Evolutionary conservation across 2,329 filamentous ascomycete genomes (phyloP), one percentile per base, ranked within the genome.

Genomic region (Sarocladium strictum): DNA sequence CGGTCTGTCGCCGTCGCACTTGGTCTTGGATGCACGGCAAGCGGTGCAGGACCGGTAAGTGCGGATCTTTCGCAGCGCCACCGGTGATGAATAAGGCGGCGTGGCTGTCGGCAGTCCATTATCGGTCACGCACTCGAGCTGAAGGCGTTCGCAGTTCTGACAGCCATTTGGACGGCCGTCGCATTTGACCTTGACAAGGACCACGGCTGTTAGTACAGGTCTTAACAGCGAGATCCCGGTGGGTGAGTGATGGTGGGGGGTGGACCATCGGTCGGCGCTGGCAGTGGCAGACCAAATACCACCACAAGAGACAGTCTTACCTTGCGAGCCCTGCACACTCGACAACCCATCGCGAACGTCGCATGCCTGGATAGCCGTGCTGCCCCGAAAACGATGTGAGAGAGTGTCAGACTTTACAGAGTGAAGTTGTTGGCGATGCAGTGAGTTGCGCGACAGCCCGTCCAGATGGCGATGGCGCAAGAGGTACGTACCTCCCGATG

Each of bases 111-210:
- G 24, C 12, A 47, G 59, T 24, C 67, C 68, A 29, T 69, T 67
- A 53, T 71, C 68, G 53, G 65, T 67, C 53, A 71, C 68, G 57
- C 70, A 72, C 55, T 71, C 69, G 51, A 72, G 68, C 61, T 72
- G 69, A 50, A 72, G 69, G 38, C 70, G 69, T 61, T 72, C 70
- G 58, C 70, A 72, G 60, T 72, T 72, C 61, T 69, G 69, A 61
- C 70, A 72, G 59, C 70, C 70, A 60, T 71, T 65, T 37, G 69
- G 69, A n/a, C 70, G 66, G 47, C 69, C 70, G 57, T 72, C 70
- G 58, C 70, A 72, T 63, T 72, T 72, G 63, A 72, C 70, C 70
- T 72, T 61, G 52, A 27, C 12, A 23, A 15, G 10, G 60, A 56
- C 26, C n/a, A 37, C 33, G 35, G 11, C 35, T 54, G 40, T 33